Conservation (phyloP, 2,329 filamentous ascomycete species). For the Trichoderma sp. region DNA sequence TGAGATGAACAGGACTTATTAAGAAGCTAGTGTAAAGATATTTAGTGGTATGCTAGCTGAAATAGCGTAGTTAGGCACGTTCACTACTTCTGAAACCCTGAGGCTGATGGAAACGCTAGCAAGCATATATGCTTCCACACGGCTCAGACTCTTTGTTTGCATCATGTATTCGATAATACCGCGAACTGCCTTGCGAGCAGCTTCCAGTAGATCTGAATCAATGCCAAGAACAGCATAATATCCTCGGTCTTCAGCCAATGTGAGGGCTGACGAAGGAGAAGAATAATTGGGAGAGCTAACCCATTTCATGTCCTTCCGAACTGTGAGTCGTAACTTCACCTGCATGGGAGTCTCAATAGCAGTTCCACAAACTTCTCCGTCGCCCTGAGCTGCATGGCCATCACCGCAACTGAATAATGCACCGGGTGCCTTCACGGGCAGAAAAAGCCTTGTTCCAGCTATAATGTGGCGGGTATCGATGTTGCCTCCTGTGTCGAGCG, state of each 20-base stretch:
- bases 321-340: not conserved
- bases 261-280: not conserved
- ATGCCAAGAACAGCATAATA: slow-evolving; percentile 7
- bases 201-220: not conserved
- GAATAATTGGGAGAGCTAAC: slow-evolving; percentile 5
- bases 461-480: slow-evolving; percentile 8
- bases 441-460: not conserved
- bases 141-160: not conserved
- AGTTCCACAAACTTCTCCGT: slow-evolving; percentile 8
- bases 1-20: not conserved
- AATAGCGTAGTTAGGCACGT: not conserved
- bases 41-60: not conserved
- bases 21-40: not conserved
- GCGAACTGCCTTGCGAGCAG: not conserved
- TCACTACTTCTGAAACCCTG: slow-evolving; percentile 1
- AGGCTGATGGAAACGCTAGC: slow-evolving; percentile 1
- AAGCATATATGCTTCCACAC: slow-evolving; percentile 5
- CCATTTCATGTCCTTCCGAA: not conserved
- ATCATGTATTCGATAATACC: slow-evolving; percentile 1
- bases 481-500: slow-evolving; percentile 1
- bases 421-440: not conserved
- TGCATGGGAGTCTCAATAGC: slow-evolving; percentile 14
- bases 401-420: slow-evolving; percentile 6
- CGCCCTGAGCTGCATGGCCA: slow-evolving; percentile 5
- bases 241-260: not conserved